These are phyloP conservation scores for Pythium brassicae DNA, from an alignment of 352 stramenopile species.

Conservation along the genomic window DNA sequence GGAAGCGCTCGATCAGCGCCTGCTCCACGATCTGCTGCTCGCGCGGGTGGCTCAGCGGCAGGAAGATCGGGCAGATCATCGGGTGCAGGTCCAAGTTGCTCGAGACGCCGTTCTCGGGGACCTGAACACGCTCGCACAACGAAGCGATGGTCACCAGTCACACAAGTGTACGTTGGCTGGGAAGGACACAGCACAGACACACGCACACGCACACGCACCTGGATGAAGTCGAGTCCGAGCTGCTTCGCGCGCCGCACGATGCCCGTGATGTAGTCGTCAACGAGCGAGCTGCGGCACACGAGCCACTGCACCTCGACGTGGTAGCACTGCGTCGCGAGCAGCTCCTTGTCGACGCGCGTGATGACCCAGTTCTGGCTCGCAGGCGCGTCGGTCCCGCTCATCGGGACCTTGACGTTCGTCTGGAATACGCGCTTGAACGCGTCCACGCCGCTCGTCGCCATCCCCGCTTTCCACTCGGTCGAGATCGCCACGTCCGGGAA, in stretches of 20 bases:
- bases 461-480: conserved; percentile 38
- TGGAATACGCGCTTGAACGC: conserved; percentile 70
- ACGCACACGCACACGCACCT: conserved; percentile 20
- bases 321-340: conserved; percentile 59
- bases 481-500: conserved; percentile 58
- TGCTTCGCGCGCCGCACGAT: conserved; percentile 71
- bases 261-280: conserved; percentile 77
- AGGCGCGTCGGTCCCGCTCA: conserved; percentile 57
- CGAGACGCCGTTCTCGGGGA: conserved; percentile 66
- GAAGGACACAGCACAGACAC: not conserved
- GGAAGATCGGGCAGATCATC: conserved; percentile 69
- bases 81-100: conserved; percentile 78
- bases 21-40: conserved; percentile 63
- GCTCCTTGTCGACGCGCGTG: conserved; percentile 67
- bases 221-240: conserved; percentile 63
- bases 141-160: not conserved
- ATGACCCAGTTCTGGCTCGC: conserved; percentile 84
- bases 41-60: conserved; percentile 39
- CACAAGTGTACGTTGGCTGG: no score
- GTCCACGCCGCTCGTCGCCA: conserved; percentile 37
- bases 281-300: conserved; percentile 74
- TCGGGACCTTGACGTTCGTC: conserved; percentile 65
- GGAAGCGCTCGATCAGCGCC: conserved; percentile 47
- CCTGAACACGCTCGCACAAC: not conserved
- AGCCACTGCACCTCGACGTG: conserved; percentile 86